Evolutionary conservation across 495 filamentous ascomycete genomes (phyloP).

Genomic region (Annulohypoxylon nitens): DNA sequence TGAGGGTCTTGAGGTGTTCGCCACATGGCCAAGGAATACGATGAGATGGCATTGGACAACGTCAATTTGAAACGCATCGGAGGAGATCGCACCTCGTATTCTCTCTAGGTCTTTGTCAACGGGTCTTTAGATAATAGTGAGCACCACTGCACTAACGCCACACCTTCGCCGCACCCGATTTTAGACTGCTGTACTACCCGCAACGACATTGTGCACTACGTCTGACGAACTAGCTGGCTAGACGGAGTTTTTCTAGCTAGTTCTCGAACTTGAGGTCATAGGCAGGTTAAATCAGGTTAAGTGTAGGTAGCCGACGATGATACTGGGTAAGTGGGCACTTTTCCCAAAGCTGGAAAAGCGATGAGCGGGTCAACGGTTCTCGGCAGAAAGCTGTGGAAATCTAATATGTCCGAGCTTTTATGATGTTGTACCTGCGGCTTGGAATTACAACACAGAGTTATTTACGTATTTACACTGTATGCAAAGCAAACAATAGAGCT

Average conservation of each 20-base stretch:
- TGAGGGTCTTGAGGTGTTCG: conserved; percentile 22
- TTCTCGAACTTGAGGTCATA: conserved; percentile 6
- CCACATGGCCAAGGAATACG: conserved; percentile 36
- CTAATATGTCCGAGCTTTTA: background rate
- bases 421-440: background rate
- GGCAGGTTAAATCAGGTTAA: conserved; percentile 1
- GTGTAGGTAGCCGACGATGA: background rate
- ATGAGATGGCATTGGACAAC: conserved; percentile 20
- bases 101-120: conserved; percentile 2
- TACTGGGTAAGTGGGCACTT: background rate
- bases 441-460: background rate
- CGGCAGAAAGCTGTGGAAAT: conserved; percentile 20
- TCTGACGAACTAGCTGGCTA: background rate
- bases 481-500: conserved; percentile 6
- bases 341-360: background rate
- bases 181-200: conserved; percentile 7
- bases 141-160: background rate
- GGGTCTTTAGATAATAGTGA: background rate
- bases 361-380: conserved; percentile 10
- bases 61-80: conserved; percentile 30
- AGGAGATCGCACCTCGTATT: conserved; percentile 44
- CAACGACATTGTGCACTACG: background rate
- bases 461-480: background rate
- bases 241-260: conserved; percentile 7
- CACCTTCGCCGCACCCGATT: conserved; percentile 7